Evolutionary conservation across 139 green algal species (phyloP).

Genomic region (Dunaliella sp.): DNA sequence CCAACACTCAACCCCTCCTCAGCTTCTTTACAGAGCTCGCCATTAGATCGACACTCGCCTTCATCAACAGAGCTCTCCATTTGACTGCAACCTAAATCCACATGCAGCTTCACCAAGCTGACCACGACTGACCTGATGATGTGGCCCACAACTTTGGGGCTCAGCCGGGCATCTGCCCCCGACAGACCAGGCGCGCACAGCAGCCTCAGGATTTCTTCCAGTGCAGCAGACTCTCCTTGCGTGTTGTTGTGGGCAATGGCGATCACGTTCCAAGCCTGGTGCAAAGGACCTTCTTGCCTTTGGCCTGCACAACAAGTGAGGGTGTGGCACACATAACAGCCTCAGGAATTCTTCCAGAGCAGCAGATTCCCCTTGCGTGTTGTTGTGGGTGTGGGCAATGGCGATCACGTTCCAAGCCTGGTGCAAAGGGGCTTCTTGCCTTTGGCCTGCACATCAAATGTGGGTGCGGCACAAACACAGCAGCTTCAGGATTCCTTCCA

Average conservation of each 20-base stretch:
- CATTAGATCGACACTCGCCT: too few species aligned
- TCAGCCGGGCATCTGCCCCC: not conserved
- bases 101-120: too few species aligned
- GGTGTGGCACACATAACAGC: not conserved
- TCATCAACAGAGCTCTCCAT: too few species aligned
- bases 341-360: constrained; percentile 16
- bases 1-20: too few species aligned
- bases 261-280: not conserved
- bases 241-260: not conserved
- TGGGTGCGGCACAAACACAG: too few species aligned
- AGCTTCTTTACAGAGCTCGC: too few species aligned
- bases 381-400: not conserved
- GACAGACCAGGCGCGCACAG: not conserved
- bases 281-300: too few species aligned
- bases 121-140: not conserved
- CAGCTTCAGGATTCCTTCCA: constrained; percentile 11
- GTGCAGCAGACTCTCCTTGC: constrained; percentile 8
- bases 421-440: too few species aligned
- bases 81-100: too few species aligned
- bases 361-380: constrained; percentile 11
- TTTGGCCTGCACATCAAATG: too few species aligned
- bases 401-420: not conserved
- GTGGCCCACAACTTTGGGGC: not conserved
- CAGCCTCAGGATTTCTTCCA: constrained; percentile 14
- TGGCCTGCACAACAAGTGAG: too few species aligned